Evolutionary conservation across 2,329 filamentous ascomycete genomes (phyloP).

Genomic region (Beauveria australis): DNA sequence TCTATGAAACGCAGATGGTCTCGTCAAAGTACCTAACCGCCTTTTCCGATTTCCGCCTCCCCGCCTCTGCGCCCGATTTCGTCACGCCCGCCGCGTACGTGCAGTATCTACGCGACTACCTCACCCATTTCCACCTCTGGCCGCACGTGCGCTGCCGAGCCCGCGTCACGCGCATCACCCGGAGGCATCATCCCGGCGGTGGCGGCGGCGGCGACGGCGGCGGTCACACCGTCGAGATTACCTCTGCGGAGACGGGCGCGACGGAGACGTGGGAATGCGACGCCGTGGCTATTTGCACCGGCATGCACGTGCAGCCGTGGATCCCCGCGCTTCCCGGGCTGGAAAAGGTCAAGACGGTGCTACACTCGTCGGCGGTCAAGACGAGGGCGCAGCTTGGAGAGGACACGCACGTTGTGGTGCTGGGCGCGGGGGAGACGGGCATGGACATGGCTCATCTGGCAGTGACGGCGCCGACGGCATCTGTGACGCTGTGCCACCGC

Average conservation of each 20-base stretch:
- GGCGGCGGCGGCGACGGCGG: background rate
- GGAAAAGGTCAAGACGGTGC: slow-evolving; percentile 25
- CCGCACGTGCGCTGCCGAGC: slow-evolving; percentile 27
- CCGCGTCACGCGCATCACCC: slow-evolving; percentile 21
- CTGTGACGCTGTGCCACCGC: slow-evolving; percentile 36
- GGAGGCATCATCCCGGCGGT: slow-evolving; percentile 10
- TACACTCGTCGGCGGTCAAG: slow-evolving; percentile 38
- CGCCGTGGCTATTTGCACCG: slow-evolving; percentile 37
- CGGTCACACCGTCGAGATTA: background rate
- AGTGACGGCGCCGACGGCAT: slow-evolving; percentile 32
- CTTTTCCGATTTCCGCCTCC: slow-evolving; percentile 41
- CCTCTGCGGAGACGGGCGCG: background rate
- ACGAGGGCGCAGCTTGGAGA: slow-evolving; percentile 31
- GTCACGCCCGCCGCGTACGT: slow-evolving; percentile 31
- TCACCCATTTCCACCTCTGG: slow-evolving; percentile 29
- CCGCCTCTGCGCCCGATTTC: slow-evolving; percentile 35
- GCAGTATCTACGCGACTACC: slow-evolving; percentile 35
- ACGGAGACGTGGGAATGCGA: slow-evolving; percentile 24
- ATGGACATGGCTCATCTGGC: slow-evolving; percentile 38
- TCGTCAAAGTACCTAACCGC: slow-evolving; percentile 42
- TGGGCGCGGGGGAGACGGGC: slow-evolving; percentile 38
- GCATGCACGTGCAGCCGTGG: slow-evolving; percentile 33
- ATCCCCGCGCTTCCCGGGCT: slow-evolving; percentile 32
- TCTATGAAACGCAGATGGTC: slow-evolving; percentile 27
- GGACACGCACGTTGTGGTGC: slow-evolving; percentile 30